Conservation (phyloP, 768 basidiomycete species). For the Boletus rubropictus region DNA sequence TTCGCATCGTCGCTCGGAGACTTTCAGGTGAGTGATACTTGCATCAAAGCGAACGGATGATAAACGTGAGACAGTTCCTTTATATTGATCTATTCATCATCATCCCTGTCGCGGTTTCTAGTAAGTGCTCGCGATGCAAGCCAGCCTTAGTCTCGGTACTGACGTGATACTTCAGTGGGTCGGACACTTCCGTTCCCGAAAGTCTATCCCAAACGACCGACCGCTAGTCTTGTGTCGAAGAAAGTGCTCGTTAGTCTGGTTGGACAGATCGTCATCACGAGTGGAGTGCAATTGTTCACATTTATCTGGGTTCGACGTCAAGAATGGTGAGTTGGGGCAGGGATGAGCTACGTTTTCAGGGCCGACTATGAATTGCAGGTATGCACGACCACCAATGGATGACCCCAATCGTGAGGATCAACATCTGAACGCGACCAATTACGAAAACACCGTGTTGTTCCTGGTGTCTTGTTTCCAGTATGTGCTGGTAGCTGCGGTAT, state of each 20-base stretch:
- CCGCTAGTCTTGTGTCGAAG: slow-evolving; percentile 91
- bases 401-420: slow-evolving; percentile 49
- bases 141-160: neutral
- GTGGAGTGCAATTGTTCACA: slow-evolving; percentile 75
- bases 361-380: slow-evolving; percentile 45
- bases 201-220: slow-evolving; percentile 86
- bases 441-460: slow-evolving; percentile 90
- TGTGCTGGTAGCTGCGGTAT: slow-evolving; percentile 92
- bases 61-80: slow-evolving; percentile 56
- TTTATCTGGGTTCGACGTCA: slow-evolving; percentile 86
- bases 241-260: slow-evolving; percentile 91
- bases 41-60: slow-evolving; percentile 5
- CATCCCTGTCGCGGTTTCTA: slow-evolving; percentile 92
- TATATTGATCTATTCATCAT: slow-evolving; percentile 99
- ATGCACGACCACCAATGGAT: slow-evolving; percentile 55
- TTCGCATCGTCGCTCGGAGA: slow-evolving; percentile 96
- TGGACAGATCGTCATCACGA: slow-evolving; percentile 86
- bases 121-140: slow-evolving; percentile 43
- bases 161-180: slow-evolving; percentile 60
- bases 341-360: neutral
- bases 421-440: slow-evolving; percentile 79
- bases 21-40: slow-evolving; percentile 64
- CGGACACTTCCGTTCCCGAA: slow-evolving; percentile 84
- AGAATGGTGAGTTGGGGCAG: slow-evolving; percentile 53
- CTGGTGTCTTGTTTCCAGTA: slow-evolving; percentile 98